Evolutionary conservation across 2,329 filamentous ascomycete species (phyloP), one percentile per base, ranked within the genome.

Genomic region (Phyllosticta citrichinensis): DNA sequence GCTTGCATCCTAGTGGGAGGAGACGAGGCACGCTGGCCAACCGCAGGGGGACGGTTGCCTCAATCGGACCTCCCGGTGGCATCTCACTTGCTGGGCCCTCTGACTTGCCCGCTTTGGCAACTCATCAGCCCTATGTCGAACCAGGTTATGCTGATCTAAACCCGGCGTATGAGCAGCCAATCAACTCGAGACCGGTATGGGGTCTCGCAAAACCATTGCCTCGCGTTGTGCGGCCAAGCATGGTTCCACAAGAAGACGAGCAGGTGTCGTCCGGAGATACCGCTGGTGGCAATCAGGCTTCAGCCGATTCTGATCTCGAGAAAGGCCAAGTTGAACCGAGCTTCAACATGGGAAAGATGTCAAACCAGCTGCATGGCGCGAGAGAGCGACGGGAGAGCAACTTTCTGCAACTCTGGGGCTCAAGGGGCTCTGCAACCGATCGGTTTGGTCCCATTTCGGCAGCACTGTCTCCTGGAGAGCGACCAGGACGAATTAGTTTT

Each of bases 81-180:
- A 57, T 62, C 22, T 57, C 55, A 20, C 55, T 62, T 8, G 60
- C 60, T 22, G 60, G 60, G 2, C 51, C 60, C 14, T 50, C 60
- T 9, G 60, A 62, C 10, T 10, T 20, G 27, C 33, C 55, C 8
- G 55, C 33, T 8, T 14, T 56, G 10, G 50, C 57, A 22, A 33
- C 55, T 14, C 20, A 62, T 24, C 60, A 55, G 17, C 60, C 60
- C 20, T 62, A 69, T 50, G 75, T 83, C n/a, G 77, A 81, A 47
- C 79, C 80, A n/a, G 79, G 79, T 2, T 82, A 83, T 63, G 72
- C 74, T 11, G 73, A 79, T 11, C 71, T 83, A 3, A 83, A 83
- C 57, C 81, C 81, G 2, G 76, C 79, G 30, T 82, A 83, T 62
- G 80, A 81, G 33, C 78, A 82, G 60, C 74, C 80, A 2, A 69